Percentiles rank a stretch among this genome's conserved stretches.
Conservation (phyloP, 805 yeast species). For the Priceomyces castillae region DNA sequence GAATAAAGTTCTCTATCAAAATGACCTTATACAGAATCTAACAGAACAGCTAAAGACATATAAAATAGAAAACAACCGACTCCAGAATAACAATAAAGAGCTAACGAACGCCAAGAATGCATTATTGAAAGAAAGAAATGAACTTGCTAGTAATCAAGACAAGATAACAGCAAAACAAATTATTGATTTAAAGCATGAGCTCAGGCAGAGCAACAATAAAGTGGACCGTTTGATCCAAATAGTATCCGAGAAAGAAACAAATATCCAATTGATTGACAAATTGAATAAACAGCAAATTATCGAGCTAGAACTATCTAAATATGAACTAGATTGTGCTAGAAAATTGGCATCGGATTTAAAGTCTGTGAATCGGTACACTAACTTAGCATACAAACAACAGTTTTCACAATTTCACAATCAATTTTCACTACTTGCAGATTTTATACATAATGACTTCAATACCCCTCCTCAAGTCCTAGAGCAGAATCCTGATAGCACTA, state of each 20-base stretch:
- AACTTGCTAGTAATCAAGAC: background rate
- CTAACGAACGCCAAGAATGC: background rate
- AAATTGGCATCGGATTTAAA: background rate
- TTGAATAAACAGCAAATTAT: background rate
- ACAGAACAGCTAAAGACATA: slow-evolving; percentile 1
- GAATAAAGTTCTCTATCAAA: slow-evolving; percentile 8
- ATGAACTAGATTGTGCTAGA: background rate
- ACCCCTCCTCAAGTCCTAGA: background rate
- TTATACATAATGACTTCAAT: slow-evolving; percentile 1
- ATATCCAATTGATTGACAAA: background rate
- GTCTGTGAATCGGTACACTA: slow-evolving; percentile 1
- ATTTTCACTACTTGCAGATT: background rate
- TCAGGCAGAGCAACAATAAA: background rate
- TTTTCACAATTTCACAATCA: background rate
- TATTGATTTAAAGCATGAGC: background rate
- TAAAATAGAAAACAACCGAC: slow-evolving; percentile 1
- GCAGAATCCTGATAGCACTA: background rate
- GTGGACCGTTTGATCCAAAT: background rate
- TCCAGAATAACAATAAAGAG: slow-evolving; percentile 2
- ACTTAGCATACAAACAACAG: background rate
- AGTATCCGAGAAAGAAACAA: slow-evolving; percentile 3
- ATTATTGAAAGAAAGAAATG: background rate
- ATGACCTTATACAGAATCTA: slow-evolving; percentile 6
- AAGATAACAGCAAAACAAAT: background rate
- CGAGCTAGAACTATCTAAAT: background rate